phyloP scores from a whole-genome alignment of 1,284 basidiomycete genomes.

The Takashimella tepidaria region DNA sequence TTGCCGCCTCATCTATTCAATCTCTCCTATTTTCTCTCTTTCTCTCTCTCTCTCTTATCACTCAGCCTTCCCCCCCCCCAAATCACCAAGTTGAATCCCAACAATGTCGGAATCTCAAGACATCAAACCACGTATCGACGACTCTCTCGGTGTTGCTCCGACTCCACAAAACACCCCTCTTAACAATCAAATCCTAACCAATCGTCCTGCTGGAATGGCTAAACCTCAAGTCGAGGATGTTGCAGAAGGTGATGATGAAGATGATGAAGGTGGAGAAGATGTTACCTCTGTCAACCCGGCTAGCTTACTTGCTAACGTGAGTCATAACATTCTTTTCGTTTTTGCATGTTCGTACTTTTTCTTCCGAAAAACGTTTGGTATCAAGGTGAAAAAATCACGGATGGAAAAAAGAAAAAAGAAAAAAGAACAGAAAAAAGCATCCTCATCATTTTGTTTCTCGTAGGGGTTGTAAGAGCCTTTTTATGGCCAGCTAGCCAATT shows the following conservation, averaged over 20 bases:
- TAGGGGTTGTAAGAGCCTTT: no score
- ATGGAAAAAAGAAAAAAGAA: no score
- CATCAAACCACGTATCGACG: constrained; percentile 33
- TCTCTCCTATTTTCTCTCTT: neutral
- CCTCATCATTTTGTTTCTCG: no score
- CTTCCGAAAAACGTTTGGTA: no score
- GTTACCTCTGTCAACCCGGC: constrained; percentile 49
- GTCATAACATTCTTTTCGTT: no score
- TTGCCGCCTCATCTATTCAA: neutral
- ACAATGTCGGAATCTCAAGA: constrained; percentile 42
- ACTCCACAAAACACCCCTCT: constrained; percentile 79
- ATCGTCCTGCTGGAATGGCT: constrained; percentile 56
- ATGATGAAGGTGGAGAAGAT: constrained; percentile 49
- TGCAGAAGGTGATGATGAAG: constrained; percentile 53
- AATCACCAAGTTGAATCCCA: neutral
- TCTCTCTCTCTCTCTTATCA: neutral
- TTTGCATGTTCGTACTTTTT: no score
- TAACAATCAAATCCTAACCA: constrained; percentile 61
- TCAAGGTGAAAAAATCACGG: no score
- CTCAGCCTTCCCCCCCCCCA: neutral
- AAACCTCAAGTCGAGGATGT: constrained; percentile 67
- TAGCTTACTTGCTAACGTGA: constrained; percentile 45
- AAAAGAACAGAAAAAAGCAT: no score
- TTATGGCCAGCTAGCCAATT: no score
- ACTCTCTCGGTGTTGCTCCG: constrained; percentile 53